These are phyloP conservation scores for Globisporangium splendens DNA, from an alignment of 352 stramenopile species.

Conservation along the genomic window DNA sequence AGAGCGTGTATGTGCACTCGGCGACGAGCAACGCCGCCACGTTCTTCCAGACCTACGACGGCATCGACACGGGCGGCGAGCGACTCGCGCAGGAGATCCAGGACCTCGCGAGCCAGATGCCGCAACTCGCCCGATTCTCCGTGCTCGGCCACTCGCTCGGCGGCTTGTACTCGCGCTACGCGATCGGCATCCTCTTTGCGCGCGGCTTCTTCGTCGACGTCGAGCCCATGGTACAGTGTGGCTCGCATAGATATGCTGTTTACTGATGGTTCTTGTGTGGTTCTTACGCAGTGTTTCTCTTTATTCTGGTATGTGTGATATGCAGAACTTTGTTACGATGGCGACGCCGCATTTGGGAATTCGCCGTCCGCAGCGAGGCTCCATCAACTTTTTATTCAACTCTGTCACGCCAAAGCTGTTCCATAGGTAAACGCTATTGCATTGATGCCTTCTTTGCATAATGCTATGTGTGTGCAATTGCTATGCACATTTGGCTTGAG, in stretches of 20 bases:
- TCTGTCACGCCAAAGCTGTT: constrained; percentile 62
- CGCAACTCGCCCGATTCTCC: constrained; percentile 61
- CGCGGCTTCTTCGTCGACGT: constrained; percentile 69
- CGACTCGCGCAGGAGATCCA: constrained; percentile 73
- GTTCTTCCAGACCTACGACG: constrained; percentile 78
- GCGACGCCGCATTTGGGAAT: constrained; percentile 78
- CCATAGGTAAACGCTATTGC: constrained; percentile 27
- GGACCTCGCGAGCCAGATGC: constrained; percentile 47
- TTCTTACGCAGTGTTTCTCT: background rate
- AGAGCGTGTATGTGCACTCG: constrained; percentile 47
- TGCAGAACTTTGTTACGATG: constrained; percentile 80
- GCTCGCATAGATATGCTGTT: too few species aligned
- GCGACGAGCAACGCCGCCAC: constrained; percentile 44
- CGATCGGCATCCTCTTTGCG: constrained; percentile 56
- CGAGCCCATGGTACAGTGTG: constrained; percentile 54
- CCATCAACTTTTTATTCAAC: constrained; percentile 70
- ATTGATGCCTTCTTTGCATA: too few species aligned
- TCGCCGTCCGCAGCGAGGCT: constrained; percentile 47
- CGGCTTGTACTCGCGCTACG: constrained; percentile 78
- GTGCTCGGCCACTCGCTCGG: constrained; percentile 77
- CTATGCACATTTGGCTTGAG: too few species aligned
- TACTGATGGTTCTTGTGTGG: background rate
- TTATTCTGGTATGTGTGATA: background rate
- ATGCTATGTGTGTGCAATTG: too few species aligned
- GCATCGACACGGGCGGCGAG: constrained; percentile 60